phyloP scores from a whole-genome alignment of 2,329 filamentous ascomycete species.

The Hypocreales sp. region DNA sequence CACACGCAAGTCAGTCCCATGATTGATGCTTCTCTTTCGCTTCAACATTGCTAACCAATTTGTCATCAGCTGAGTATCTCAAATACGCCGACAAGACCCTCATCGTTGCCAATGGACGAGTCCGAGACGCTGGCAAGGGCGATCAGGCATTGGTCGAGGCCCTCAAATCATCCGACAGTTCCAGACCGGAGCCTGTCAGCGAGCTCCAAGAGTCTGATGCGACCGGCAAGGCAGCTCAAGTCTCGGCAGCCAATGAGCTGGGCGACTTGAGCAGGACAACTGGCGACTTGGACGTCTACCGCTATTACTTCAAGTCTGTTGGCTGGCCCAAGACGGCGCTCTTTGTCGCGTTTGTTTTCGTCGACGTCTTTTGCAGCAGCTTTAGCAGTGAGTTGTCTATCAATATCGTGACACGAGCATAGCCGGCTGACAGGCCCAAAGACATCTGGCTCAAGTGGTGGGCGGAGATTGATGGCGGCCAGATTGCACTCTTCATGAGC shows the following conservation, averaged over 20 bases:
- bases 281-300: constrained; percentile 5
- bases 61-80: constrained; percentile 3
- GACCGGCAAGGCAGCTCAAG: background rate
- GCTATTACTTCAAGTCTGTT: constrained; percentile 6
- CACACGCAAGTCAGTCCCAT: constrained; percentile 3
- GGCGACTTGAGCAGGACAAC: constrained; percentile 2
- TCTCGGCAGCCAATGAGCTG: constrained; percentile 2
- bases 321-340: constrained; percentile 3
- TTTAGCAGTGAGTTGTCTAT: constrained; percentile 3
- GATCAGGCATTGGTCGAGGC: background rate
- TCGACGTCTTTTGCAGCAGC: constrained; percentile 4
- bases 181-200: background rate
- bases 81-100: constrained; percentile 4
- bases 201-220: constrained; percentile 1
- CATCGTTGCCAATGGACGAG: constrained; percentile 2
- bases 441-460: constrained; percentile 17
- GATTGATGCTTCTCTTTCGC: constrained; percentile 2
- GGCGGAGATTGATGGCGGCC: constrained; percentile 7
- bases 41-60: constrained; percentile 1
- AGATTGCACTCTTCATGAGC: constrained; percentile 6
- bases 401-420: background rate
- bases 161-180: constrained; percentile 1
- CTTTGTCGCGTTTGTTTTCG: constrained; percentile 3
- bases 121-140: constrained; percentile 1
- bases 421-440: too few species aligned